Base-by-base conservation (phyloP, 805 yeast species). In the Suhomyces kilbournensis region DNA sequence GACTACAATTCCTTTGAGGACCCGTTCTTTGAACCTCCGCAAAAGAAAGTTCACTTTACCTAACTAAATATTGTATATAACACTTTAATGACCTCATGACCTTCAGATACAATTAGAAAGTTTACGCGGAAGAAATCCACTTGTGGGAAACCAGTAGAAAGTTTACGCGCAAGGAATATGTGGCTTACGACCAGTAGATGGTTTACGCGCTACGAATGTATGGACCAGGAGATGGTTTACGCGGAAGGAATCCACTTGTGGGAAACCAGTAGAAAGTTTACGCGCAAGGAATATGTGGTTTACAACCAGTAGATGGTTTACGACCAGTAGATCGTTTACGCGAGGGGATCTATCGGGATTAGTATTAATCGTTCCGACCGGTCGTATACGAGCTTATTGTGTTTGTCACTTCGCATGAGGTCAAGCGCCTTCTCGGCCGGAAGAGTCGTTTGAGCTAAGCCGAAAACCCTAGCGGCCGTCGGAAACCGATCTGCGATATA, bases 41-140 rank as follows among this genome's bases (percentile, higher is more conserved):
- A 42, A 9, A 51, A 47, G 46, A 43, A 28, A 35, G 53, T 51
- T n/a, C 53, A 46, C 28, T 49, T 49, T 30, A 46, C 32, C 12
- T 46, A 20, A 42, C 19, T 8, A 42, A 1, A 14, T 8, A 20
- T 42, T 42, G 25, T 42, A 23, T 22, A 42, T 42, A 42, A 4
- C 7, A 22, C n/a, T 7, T 15, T 42, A 42, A 42, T n/a, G 45
- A 23, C 45, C 5, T 42, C 23, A 42, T 8, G 45, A 42, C n/a
- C 19, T 19, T 19, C 7, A 12, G 7, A 30, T 30, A 14, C 35
- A 32, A 32, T 8, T 32, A 30, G 34, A 30, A 7, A 22, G 25
- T 5, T 3, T 22, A 22, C 3, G n/a, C n/a, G n/a, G n/a, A n/a
- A n/a, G n/a, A n/a, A n/a, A n/a, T n/a, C n/a, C n/a, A n/a, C n/a